Evolutionary conservation across 371 early-diverging fungal genomes (phyloP).

Genomic region (Rhizopus microsporus): DNA sequence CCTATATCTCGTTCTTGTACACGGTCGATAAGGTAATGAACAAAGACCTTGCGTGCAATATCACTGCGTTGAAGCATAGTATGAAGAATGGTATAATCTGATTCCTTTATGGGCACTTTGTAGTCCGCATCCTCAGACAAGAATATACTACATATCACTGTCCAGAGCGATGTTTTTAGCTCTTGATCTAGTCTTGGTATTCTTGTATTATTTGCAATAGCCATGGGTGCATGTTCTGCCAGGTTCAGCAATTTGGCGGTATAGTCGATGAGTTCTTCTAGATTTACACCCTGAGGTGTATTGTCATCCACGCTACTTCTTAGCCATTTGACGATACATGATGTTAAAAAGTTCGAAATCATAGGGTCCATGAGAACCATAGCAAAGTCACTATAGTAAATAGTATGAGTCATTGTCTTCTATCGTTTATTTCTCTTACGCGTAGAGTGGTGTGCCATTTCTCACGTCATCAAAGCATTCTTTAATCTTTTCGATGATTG

Average conservation of each 20-base stretch:
- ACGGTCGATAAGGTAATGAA: slow-evolving; percentile 54
- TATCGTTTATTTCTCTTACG: slow-evolving; percentile 39
- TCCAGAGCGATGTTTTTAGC: slow-evolving; percentile 36
- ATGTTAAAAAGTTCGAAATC: slow-evolving; percentile 55
- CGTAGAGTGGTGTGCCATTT: slow-evolving; percentile 58
- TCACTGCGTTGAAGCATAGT: slow-evolving; percentile 39
- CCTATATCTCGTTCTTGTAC: slow-evolving; percentile 42
- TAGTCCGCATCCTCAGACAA: slow-evolving; percentile 32
- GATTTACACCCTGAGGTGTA: slow-evolving; percentile 18
- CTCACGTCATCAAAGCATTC: slow-evolving; percentile 65
- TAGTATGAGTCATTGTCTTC: not conserved
- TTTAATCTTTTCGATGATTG: slow-evolving; percentile 63
- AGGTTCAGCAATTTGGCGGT: slow-evolving; percentile 59
- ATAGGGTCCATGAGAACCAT: slow-evolving; percentile 65
- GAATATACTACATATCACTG: slow-evolving; percentile 30
- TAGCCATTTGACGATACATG: slow-evolving; percentile 39
- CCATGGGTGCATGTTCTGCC: slow-evolving; percentile 53
- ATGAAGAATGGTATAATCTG: slow-evolving; percentile 9
- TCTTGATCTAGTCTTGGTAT: slow-evolving; percentile 48
- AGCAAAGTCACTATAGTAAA: slow-evolving; percentile 54
- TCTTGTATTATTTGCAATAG: slow-evolving; percentile 25
- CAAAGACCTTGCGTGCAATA: slow-evolving; percentile 57
- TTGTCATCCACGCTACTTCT: slow-evolving; percentile 37
- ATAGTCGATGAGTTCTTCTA: slow-evolving; percentile 46
- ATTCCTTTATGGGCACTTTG: slow-evolving; percentile 14